Evolutionary conservation across 495 filamentous ascomycete species (phyloP), one percentile per base, ranked within the genome.

Genomic region (Recurvomyces mirabilis): DNA sequence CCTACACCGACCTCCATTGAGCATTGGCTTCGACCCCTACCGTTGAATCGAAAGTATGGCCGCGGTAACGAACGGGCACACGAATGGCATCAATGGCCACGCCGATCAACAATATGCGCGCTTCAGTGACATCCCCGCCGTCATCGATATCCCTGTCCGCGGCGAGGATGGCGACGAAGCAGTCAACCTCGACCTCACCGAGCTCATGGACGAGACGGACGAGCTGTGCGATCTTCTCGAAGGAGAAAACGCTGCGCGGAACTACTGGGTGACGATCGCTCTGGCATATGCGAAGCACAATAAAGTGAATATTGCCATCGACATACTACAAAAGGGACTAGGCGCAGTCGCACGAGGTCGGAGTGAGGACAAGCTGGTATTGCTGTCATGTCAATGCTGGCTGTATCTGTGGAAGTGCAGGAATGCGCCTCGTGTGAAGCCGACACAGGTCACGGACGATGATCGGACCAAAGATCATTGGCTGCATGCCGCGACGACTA

Each of bases 271-370:
- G 70, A 86, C 84, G 12, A 87, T 95, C 49, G 84, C 91, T 23
- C 73, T 95, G 25, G 93, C 89, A n/a, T 96, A 98, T 57, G 88
- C 89, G 20, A 96, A 95, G 65, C 87, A 93, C 62, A 75, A 79
- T 28, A 89, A 93, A 64, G 72, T 87, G 32, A 87, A 94, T 53
- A 84, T 86, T 63, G 91, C 91, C 31, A 88, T 96, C 53, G 88
- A 95, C 60, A 91, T 98, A 53, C 68, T 98, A 43, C 75, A 78
- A 31, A 86, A 87, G 52, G 87, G 87, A 38, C 68, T 89, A 41
- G 73, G 72, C 36, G 86, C 80, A 19, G 74, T 93, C 59, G 72
- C 77, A 28, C 68, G 71, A 41, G 79, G 74, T 34, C 77, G 77
- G 33, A 74, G 77, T 15, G 81, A 88, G 39, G 91, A 98, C 65